Base-by-base conservation (phyloP, 768 basidiomycete genomes). In the Melanogaster broomeanus region DNA sequence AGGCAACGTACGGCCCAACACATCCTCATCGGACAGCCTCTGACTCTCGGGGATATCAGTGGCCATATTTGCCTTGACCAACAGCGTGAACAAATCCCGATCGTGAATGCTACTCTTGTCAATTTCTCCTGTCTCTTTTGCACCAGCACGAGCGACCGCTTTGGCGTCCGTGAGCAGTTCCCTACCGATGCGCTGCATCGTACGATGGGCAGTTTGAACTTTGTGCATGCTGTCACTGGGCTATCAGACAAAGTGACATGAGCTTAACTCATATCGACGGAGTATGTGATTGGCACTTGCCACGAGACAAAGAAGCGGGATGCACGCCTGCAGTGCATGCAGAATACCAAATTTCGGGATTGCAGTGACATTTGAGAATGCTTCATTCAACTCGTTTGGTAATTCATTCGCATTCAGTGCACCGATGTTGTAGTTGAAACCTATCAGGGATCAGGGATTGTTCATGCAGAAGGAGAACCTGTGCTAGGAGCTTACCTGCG, bases 41-140 rank as follows among this genome's bases (percentile, higher is more conserved):
- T n/a, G n/a, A n/a, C n/a, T n/a, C n/a, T n/a, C n/a, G n/a, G n/a
- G n/a, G n/a, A n/a, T n/a, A n/a, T n/a, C n/a, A n/a, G n/a, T n/a
- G n/a, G n/a, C n/a, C n/a, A 83, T 78, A 60, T 87, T 89, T 4
- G 85, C 85, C 51, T 75, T 75, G 38, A 88, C 70, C 4, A 88
- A 71, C 25, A 87, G 59, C 0, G 81, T 82, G 4, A 88, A 69
- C 7, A 88, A 62, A 66, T 87, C 85, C n/a, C 81, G 76, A 22
- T 71, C 72, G 2, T 58, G 53, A 21, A 73, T 47, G n/a, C 44
- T 58, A 15, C 64, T 61, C 58, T 72, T 67, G 67, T 72, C 63
- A 19, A 71, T 69, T 24, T 62, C 66, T 2, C 64, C 63, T 21
- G 60, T 56, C 24, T 65, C 62, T 22, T 47, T 61, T 11, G 58